Conservation (phyloP, 2,329 filamentous ascomycete genomes). For the Fusarium beomiforme region DNA sequence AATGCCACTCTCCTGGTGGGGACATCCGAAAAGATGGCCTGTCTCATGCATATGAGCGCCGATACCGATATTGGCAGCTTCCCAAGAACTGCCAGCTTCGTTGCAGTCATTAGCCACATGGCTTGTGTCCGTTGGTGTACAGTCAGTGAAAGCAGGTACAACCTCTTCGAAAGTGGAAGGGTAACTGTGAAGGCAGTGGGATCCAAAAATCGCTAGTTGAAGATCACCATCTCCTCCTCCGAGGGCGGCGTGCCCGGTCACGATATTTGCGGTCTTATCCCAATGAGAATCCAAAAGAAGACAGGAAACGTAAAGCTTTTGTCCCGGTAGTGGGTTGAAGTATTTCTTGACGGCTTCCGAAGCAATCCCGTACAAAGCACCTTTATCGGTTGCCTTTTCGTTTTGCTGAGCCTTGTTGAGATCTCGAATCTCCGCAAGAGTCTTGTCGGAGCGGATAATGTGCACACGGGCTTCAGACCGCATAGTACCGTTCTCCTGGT, state of each 20-base stretch:
- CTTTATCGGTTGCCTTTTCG: constrained; percentile 72
- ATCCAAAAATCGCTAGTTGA: constrained; percentile 89
- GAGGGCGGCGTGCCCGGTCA: constrained; percentile 85
- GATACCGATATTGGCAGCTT: constrained; percentile 93
- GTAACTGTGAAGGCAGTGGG: constrained; percentile 91
- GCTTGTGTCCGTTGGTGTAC: constrained; percentile 84
- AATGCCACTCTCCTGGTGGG: constrained; percentile 88
- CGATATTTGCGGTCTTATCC: constrained; percentile 75
- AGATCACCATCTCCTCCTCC: constrained; percentile 78
- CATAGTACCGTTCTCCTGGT: constrained; percentile 76
- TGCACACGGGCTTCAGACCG: constrained; percentile 93
- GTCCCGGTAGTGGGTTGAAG: constrained; percentile 78
- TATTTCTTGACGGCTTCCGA: constrained; percentile 80
- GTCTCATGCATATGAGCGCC: constrained; percentile 92
- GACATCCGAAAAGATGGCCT: constrained; percentile 89
- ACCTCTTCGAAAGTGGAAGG: constrained; percentile 90
- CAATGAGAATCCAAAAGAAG: constrained; percentile 89
- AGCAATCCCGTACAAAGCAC: constrained; percentile 80
- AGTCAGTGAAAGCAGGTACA: constrained; percentile 87
- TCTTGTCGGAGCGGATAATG: constrained; percentile 83
- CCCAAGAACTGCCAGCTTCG: constrained; percentile 91
- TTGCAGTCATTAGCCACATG: constrained; percentile 86
- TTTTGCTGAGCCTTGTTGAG: constrained; percentile 84
- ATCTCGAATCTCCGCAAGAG: constrained; percentile 83
- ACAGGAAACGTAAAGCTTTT: constrained; percentile 89